Evolutionary conservation across 2,329 filamentous ascomycete species (phyloP), one percentile per base, ranked within the genome.

Genomic region (Claviceps pusilla): DNA sequence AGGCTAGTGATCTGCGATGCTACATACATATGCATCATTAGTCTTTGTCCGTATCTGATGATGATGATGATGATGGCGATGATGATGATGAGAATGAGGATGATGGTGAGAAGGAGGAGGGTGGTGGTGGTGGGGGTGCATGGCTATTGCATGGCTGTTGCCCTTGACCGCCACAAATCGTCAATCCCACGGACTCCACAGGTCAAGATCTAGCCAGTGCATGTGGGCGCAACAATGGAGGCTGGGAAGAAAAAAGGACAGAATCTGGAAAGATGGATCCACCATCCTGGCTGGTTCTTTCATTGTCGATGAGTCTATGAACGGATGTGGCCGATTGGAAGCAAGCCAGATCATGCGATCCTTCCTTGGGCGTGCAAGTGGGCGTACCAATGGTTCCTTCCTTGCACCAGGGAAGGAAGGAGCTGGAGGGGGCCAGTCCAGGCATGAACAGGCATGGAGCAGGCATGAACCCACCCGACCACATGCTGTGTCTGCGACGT

Each of bases 91-190:
- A 9, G 31, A 9, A 33, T 9, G 19, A 19, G 19, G 19, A 19
- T 19, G 19, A 19, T 19, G 19, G 19, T 19, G 19, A 19, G 19
- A 19, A 19, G 19, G 19, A 19, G 19, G 19, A 19, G 19, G 19
- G 19, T 19, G 19, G 19, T 19, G 19, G 19, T 19, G 19, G 19
- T 19, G 19, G 19, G 19, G 19, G 19, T 19, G 19, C 19, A 19
- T 19, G 19, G 19, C 19, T 19, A 19, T 19, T 19, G 19, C 50
- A 51, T 9, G 43, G 43, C 24, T 28, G 19, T 11, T 19, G 41
- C 41, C 50, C 41, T 29, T 51, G 41, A 51, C 50, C 41, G 50
- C 39, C 41, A 51, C 50, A 35, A 45, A 51, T 46, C 41, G 41
- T 46, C 41, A 19, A 37, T 45, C 19, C 28, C 16, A 45, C 12